phyloP scores from a whole-genome alignment of 352 stramenopile genomes.

The Globisporangium recalcitrans region DNA sequence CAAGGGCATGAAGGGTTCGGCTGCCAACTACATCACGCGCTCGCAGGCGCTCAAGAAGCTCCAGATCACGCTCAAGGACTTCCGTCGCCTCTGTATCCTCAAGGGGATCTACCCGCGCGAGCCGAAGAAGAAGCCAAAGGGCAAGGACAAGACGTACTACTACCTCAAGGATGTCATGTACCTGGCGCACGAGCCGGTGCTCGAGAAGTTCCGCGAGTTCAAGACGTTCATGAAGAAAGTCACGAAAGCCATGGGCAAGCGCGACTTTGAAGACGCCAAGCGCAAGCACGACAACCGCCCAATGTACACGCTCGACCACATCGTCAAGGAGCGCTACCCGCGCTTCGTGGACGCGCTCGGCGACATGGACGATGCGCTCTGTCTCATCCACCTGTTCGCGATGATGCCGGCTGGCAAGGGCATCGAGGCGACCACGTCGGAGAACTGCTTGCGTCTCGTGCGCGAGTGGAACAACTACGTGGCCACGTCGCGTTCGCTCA shows the following conservation, averaged over 20 bases:
- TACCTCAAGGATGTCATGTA: constrained; percentile 99
- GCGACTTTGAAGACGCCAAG: constrained; percentile 75
- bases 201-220: constrained; percentile 98
- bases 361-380: constrained; percentile 99
- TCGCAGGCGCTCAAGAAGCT: constrained; percentile 92
- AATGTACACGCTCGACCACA: constrained; percentile 95
- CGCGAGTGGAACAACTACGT: constrained; percentile 97
- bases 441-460: constrained; percentile 90
- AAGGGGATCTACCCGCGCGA: constrained; percentile 99
- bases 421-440: constrained; percentile 84
- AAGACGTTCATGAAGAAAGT: constrained; percentile 99
- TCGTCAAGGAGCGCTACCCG: constrained; percentile 98
- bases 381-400: constrained; percentile 96
- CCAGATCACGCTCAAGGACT: constrained; percentile 97
- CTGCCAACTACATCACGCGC: constrained; percentile 95
- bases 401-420: constrained; percentile 89
- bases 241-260: constrained; percentile 82
- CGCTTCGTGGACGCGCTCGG: constrained; percentile 95
- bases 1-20: constrained; percentile 74
- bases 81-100: constrained; percentile 98
- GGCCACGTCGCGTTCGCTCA: constrained; percentile 85
- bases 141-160: constrained; percentile 98
- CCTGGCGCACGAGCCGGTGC: constrained; percentile 96
- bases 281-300: constrained; percentile 86
- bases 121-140: constrained; percentile 91